A percentile compares a stretch with the other conserved stretches of the same genome.
These are phyloP conservation scores for Arachis monticola DNA, from an alignment of 331 rosid species.

Conservation along the genomic window DNA sequence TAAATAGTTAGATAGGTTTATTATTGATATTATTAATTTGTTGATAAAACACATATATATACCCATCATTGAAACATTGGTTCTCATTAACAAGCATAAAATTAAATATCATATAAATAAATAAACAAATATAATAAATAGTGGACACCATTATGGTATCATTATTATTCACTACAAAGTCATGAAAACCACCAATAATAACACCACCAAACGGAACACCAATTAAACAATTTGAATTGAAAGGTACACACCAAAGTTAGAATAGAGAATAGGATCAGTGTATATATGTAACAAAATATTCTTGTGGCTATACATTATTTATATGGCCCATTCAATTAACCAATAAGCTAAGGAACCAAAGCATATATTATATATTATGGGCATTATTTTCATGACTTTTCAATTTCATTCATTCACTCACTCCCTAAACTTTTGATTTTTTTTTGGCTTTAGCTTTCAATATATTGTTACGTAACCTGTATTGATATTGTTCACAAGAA, in stretches of 20 bases:
- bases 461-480: constrained; percentile 39
- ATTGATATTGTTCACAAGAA: constrained; percentile 37
- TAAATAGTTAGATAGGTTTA: constrained; percentile 4
- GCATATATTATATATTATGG: constrained; percentile 1
- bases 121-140: background rate
- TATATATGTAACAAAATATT: constrained; percentile 6
- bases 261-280: constrained; percentile 30
- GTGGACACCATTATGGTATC: constrained; percentile 14
- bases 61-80: background rate
- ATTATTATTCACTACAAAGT: constrained; percentile 6
- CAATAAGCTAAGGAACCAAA: constrained; percentile 26
- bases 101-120: background rate
- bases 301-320: constrained; percentile 28
- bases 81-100: background rate
- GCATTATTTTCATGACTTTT: background rate
- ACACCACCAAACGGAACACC: background rate
- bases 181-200: constrained; percentile 13
- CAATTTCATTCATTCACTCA: constrained; percentile 24
- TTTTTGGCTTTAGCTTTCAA: constrained; percentile 5
- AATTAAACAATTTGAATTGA: constrained; percentile 35
- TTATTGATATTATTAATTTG: background rate
- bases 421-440: constrained; percentile 37
- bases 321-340: constrained; percentile 33
- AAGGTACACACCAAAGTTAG: constrained; percentile 30
- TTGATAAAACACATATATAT: constrained; percentile 9